Conservation (phyloP, 2,329 filamentous ascomycete species). For the Bipolaris sorokiniana region DNA sequence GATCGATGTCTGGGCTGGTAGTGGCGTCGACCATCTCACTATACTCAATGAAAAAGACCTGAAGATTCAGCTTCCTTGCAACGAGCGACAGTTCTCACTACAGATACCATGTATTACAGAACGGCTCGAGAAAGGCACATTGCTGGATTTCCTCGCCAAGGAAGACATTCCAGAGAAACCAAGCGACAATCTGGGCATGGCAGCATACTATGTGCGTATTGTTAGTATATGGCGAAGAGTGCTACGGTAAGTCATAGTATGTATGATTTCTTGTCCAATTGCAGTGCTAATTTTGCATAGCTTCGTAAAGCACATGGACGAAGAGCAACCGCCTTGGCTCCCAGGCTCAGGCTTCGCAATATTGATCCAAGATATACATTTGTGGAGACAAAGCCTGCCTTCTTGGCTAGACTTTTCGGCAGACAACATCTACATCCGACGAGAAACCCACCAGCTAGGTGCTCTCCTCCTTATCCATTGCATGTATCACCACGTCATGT, state of each 20-base stretch:
- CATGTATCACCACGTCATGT: conserved; percentile 45
- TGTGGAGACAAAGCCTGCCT: conserved; percentile 38
- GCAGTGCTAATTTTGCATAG: conserved; percentile 12
- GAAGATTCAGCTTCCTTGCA: conserved; percentile 44
- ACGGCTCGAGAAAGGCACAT: conserved; percentile 30
- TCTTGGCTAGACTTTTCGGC: conserved; percentile 42
- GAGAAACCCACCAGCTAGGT: conserved; percentile 42
- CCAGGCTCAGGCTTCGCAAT: conserved; percentile 36
- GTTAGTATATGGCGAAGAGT: conserved; percentile 43
- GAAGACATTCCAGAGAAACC: conserved; percentile 38
- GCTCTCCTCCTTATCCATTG: conserved; percentile 42
- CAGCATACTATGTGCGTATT: conserved; percentile 42
- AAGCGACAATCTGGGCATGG: conserved; percentile 41
- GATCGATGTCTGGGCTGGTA: conserved; percentile 45
- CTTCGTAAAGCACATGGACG: conserved; percentile 42
- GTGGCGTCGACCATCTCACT: conserved; percentile 43
- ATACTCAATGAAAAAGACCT: conserved; percentile 43
- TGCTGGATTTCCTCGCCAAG: conserved; percentile 33
- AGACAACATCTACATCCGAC: conserved; percentile 44
- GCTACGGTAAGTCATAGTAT: conserved; percentile 25
- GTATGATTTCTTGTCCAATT: background rate
- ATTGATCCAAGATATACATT: conserved; percentile 34
- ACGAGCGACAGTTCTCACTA: conserved; percentile 40
- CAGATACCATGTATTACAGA: conserved; percentile 43
- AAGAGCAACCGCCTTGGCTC: conserved; percentile 40